Conservation (phyloP, 1,284 basidiomycete species). For the Laetiporus sulphureus region DNA sequence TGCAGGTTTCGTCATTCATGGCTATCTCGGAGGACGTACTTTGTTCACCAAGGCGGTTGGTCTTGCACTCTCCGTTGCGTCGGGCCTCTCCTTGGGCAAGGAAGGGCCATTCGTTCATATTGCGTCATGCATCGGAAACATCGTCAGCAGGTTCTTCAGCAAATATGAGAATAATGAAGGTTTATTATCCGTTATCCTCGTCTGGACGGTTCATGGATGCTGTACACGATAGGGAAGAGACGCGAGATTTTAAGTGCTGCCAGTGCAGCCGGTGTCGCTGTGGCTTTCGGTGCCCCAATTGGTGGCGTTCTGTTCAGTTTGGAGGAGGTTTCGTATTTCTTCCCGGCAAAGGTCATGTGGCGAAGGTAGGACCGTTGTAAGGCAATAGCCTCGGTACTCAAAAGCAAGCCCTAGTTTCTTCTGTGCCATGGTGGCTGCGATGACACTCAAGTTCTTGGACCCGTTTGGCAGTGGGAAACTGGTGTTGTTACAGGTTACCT, state of each 20-base stretch:
- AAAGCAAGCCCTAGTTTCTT: constrained; percentile 68
- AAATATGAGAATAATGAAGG: constrained; percentile 96
- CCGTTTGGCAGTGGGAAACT: constrained; percentile 87
- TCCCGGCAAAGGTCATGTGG: constrained; percentile 95
- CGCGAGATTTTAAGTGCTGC: constrained; percentile 91
- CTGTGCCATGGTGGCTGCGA: constrained; percentile 91
- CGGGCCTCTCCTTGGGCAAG: constrained; percentile 88
- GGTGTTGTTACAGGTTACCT: constrained; percentile 86
- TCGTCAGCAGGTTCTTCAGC: constrained; percentile 78
- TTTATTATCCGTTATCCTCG: constrained; percentile 21
- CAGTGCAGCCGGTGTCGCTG: constrained; percentile 76
- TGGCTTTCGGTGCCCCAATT: constrained; percentile 97
- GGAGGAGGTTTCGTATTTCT: constrained; percentile 94
- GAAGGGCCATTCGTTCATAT: constrained; percentile 98
- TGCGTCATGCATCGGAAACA: constrained; percentile 91
- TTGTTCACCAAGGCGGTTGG: constrained; percentile 91
- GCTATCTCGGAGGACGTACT: constrained; percentile 88
- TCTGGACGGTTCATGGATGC: background rate
- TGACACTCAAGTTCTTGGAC: constrained; percentile 84
- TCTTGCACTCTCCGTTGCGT: constrained; percentile 85
- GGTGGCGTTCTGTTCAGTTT: constrained; percentile 91
- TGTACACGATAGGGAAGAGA: constrained; percentile 73
- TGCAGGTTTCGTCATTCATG: constrained; percentile 93
- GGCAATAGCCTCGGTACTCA: background rate
- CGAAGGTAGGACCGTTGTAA: constrained; percentile 52